Percentiles rank a stretch among this genome's conserved stretches.
These are phyloP conservation scores for Populus hybrid DNA, from an alignment of 441 rosid species.

Conservation along the genomic window DNA sequence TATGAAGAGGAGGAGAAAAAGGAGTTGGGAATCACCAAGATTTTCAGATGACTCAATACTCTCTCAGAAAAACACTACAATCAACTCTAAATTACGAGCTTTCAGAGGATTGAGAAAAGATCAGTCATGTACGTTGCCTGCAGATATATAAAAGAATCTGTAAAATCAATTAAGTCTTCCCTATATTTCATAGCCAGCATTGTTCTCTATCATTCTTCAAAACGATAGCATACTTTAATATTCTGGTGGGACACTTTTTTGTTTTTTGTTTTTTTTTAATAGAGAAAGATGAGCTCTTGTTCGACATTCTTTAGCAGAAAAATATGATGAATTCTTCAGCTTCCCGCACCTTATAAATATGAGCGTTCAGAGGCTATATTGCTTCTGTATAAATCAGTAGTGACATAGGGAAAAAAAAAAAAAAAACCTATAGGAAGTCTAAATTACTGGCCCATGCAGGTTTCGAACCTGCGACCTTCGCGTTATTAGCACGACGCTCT, in stretches of 20 bases:
- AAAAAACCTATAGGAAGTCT: no score
- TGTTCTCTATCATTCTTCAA: background rate
- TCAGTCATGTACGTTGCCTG: background rate
- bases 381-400: background rate
- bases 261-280: no score
- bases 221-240: background rate
- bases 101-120: conserved; percentile 20
- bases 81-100: conserved; percentile 16
- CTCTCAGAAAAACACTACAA: background rate
- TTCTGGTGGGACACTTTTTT: background rate
- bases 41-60: conserved; percentile 6
- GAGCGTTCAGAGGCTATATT: no score
- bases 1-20: conserved; percentile 21
- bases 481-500: conserved; percentile 86
- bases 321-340: conserved; percentile 26
- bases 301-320: conserved; percentile 28
- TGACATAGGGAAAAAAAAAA: background rate
- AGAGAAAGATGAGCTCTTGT: conserved; percentile 13
- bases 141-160: conserved; percentile 5
- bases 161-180: conserved; percentile 17
- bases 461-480: conserved; percentile 76
- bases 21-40: conserved; percentile 14
- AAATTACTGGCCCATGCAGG: conserved; percentile 52
- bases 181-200: background rate
- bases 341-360: conserved; percentile 14